Evolutionary conservation across 768 basidiomycete species (phyloP), one percentile per base, ranked within the genome.

Genomic region (Tubosaeta sp.): DNA sequence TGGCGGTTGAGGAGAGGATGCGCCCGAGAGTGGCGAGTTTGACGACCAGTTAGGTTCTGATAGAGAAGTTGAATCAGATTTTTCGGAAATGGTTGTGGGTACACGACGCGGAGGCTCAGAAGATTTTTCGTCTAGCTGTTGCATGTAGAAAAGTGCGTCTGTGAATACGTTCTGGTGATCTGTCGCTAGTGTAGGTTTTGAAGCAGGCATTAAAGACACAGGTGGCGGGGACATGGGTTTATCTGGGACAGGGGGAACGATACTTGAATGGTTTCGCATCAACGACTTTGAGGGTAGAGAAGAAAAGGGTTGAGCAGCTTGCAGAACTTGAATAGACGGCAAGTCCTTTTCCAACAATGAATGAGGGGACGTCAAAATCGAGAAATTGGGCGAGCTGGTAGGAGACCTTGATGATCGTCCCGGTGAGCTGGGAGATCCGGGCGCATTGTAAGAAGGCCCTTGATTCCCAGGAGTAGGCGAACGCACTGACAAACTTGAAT

Each of bases 111-210:
- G 60, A 14, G 62, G 64, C 30, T 51, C 49, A 59, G 54, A 45
- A 59, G 54, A 45, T 38, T 52, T 69, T 59, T 62, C 68, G 51
- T 76, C 75, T 44, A 77, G 65, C 55, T 86, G 78, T 52, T 81
- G 80, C 80, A 88, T 83, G 62, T 82, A 86, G 68, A 79, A 87
- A 38, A 87, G 64, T 12, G 84, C 81, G 60, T 86, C 84, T 48
- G 73, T 69, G 43, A 73, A 70, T 24, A 85, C 59, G 39, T 70
- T 69, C 42, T 73, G 62, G n/a, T 69, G 54, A 19, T 65, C 67
- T 30, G 53, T 44, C 27, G 51, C 49, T 19, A 58, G 55, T 6
- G 56, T 44, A 24, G 61, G 43, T 65, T 66, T 71, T 66, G 61
- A 56, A 22, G 53, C 29, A 12, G 65, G 49, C 59, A 66, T 69